Conservation (phyloP, 306 rosid genomes). For the Abrus precatorius region DNA sequence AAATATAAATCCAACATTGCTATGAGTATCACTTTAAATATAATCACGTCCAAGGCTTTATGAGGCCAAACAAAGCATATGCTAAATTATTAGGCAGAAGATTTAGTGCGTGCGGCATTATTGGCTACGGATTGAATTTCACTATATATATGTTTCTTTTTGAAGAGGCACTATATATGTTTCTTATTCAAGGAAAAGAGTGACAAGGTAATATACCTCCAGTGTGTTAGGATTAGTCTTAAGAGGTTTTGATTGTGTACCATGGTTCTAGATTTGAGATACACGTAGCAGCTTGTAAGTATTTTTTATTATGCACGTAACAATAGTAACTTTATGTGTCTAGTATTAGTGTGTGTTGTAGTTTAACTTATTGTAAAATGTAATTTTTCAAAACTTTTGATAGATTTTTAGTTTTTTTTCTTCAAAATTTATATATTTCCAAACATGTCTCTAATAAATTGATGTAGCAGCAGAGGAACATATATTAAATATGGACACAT, state of each 20-base stretch:
- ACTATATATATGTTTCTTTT: neutral
- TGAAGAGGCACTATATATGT: neutral
- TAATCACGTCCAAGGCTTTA: no score
- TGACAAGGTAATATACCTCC: no score
- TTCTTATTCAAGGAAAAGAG: neutral
- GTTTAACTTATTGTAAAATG: no score
- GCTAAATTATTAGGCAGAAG: neutral
- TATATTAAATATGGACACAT: no score
- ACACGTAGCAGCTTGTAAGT: neutral
- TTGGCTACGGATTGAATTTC: neutral
- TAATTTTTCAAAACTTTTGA: no score
- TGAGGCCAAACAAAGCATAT: no score
- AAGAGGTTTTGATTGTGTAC: neutral
- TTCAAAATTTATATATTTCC: no score
- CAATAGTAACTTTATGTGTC: neutral
- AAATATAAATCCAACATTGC: no score
- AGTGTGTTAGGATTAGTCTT: neutral
- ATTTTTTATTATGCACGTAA: neutral
- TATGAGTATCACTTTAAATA: no score
- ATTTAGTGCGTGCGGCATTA: neutral
- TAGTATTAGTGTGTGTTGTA: neutral
- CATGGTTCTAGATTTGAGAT: neutral
- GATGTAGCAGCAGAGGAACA: no score
- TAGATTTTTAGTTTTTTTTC: no score
- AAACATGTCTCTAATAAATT: no score